A percentile compares a stretch with the other conserved stretches of the same genome.
phyloP scores from a whole-genome alignment of 2,329 filamentous ascomycete genomes.

The Sclerotinia borealis region DNA sequence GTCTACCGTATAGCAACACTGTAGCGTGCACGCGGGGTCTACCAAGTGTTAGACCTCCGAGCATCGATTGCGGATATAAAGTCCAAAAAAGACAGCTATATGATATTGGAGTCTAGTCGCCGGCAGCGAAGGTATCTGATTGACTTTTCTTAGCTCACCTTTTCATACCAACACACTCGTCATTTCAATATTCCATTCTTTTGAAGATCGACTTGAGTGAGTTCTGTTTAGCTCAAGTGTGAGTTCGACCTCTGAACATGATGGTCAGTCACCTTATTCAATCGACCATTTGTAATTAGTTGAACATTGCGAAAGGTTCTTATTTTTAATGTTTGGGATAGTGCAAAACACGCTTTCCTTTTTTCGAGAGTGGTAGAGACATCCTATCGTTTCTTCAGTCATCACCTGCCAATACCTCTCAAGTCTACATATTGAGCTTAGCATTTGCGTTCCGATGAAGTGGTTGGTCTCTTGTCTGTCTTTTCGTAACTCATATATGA shows the following conservation, averaged over 20 bases:
- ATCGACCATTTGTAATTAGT: background rate
- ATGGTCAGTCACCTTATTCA: background rate
- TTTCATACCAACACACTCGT: background rate
- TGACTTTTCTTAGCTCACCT: too few species aligned
- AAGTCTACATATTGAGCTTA: background rate
- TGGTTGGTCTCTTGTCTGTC: background rate
- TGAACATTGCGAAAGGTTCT: background rate
- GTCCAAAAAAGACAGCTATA: background rate
- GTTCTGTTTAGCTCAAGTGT: background rate
- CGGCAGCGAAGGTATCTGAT: too few species aligned
- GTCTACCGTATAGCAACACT: background rate
- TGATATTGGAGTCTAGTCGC: background rate
- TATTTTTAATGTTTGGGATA: background rate
- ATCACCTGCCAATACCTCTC: background rate
- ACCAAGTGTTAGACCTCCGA: background rate
- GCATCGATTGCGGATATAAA: background rate
- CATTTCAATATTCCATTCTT: background rate
- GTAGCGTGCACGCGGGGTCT: background rate
- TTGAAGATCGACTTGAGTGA: too few species aligned
- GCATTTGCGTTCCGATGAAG: too few species aligned
- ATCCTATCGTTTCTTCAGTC: too few species aligned
- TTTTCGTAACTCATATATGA: background rate
- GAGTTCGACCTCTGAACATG: too few species aligned
- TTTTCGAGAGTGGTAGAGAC: background rate
- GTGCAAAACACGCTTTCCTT: background rate